These are phyloP conservation scores for Fusarium gaditjirri DNA, from an alignment of 2,329 filamentous ascomycete species.

Conservation along the genomic window DNA sequence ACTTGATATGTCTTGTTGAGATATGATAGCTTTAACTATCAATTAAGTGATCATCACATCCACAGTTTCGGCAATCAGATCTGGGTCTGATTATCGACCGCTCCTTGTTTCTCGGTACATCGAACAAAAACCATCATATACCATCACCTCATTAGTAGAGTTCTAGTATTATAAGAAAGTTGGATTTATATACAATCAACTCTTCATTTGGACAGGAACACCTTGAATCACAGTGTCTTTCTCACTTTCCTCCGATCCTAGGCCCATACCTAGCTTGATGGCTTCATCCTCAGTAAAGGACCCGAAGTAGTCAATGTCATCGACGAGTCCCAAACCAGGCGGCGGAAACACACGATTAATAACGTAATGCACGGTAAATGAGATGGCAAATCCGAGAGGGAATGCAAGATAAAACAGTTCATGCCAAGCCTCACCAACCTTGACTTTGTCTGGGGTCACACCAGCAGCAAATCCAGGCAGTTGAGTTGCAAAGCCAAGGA, in stretches of 20 bases:
- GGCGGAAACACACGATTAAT: background rate
- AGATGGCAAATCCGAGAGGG: fast-evolving
- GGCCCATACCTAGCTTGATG: background rate
- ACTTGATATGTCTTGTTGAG: no score
- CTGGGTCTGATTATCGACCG: no score
- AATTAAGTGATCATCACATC: no score
- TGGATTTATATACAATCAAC: no score
- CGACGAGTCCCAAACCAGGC: background rate
- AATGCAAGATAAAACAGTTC: background rate
- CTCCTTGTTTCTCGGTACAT: no score
- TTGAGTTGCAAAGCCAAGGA: background rate
- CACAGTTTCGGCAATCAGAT: no score
- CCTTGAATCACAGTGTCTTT: background rate
- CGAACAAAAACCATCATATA: no score
- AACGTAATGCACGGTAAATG: background rate
- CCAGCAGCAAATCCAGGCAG: background rate
- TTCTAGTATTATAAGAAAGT: no score
- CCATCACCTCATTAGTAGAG: no score
- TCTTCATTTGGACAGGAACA: fast-evolving
- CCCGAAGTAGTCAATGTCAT: background rate
- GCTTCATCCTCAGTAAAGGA: background rate
- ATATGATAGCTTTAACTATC: no score
- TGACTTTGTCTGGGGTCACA: background rate
- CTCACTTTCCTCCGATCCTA: background rate
- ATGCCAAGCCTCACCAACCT: background rate